Conservation (phyloP, 108 stramenopile species). For the Nitzschia sp. region DNA sequence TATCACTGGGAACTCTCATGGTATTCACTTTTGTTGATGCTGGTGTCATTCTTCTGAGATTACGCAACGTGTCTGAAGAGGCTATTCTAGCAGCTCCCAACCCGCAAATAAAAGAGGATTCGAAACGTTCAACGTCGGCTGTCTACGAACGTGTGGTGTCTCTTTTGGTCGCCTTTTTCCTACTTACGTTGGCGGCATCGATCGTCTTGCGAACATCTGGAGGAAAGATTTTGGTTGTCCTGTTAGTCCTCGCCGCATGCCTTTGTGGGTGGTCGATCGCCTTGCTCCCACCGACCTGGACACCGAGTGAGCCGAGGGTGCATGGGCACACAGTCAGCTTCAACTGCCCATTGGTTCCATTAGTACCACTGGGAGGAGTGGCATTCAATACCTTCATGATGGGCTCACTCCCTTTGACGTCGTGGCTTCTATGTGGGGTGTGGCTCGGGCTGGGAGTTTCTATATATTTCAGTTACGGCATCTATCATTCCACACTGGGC, state of each 20-base stretch:
- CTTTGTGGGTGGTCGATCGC: conserved; percentile 15
- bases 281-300: conserved; percentile 25
- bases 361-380: conserved; percentile 49
- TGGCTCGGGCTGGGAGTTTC: conserved; percentile 47
- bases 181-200: conserved; percentile 11
- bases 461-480: conserved; percentile 56
- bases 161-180: conserved; percentile 19
- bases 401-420: conserved; percentile 42
- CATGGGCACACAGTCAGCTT: conserved; percentile 23
- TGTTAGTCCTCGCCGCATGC: conserved; percentile 2
- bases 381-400: conserved; percentile 55
- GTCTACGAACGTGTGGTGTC: conserved; percentile 10
- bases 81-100: not conserved
- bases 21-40: conserved; percentile 69
- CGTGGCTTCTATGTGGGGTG: conserved; percentile 40
- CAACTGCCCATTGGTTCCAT: conserved; percentile 52
- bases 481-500: conserved; percentile 39
- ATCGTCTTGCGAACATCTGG: not conserved
- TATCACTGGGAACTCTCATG: conserved; percentile 62
- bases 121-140: not conserved
- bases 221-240: not conserved
- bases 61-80: conserved; percentile 7
- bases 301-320: not conserved
- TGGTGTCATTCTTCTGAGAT: conserved; percentile 56
- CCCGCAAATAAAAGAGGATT: conserved; percentile 5